These are phyloP conservation scores for Peronospora farinosa DNA, from an alignment of 352 stramenopile species.

Conservation along the genomic window DNA sequence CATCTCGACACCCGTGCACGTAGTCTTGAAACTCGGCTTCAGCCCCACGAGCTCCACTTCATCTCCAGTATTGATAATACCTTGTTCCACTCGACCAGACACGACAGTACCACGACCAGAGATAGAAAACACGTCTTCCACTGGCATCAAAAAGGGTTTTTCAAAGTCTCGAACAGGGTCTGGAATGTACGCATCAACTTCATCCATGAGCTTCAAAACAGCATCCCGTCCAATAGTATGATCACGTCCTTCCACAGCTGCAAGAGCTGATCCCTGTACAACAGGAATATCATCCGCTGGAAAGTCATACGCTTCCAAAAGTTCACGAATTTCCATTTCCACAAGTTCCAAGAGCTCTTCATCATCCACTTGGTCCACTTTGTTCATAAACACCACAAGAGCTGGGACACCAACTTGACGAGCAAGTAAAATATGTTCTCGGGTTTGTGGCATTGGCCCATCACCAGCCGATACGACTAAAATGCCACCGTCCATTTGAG, in stretches of 20 bases:
- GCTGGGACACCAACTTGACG: conserved; percentile 86
- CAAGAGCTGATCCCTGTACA: conserved; percentile 89
- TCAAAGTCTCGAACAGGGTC: conserved; percentile 88
- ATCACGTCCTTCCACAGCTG: conserved; percentile 88
- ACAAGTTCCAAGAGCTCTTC: conserved; percentile 33
- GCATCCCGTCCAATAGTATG: conserved; percentile 74
- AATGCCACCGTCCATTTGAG: conserved; percentile 93
- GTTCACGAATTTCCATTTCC: conserved; percentile 35
- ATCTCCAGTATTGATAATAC: conserved; percentile 58
- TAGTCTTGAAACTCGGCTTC: conserved; percentile 38
- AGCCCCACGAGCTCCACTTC: conserved; percentile 49
- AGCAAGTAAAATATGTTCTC: conserved; percentile 95
- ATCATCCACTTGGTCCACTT: conserved; percentile 56
- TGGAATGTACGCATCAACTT: conserved; percentile 82
- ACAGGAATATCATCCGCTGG: conserved; percentile 93
- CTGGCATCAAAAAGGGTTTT: conserved; percentile 95
- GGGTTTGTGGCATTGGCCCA: conserved; percentile 84
- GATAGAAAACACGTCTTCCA: conserved; percentile 97
- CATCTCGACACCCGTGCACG: conserved; percentile 92
- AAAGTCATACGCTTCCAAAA: conserved; percentile 93
- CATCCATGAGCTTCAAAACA: conserved; percentile 92
- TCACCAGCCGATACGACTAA: conserved; percentile 86
- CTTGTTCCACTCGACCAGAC: conserved; percentile 92
- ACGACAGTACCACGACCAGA: conserved; percentile 95
- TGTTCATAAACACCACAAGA: conserved; percentile 97